A percentile compares a stretch with the other conserved stretches of the same genome.
Evolutionary conservation across 768 basidiomycete genomes (phyloP).

Genomic region (Lentinula detonsa): DNA sequence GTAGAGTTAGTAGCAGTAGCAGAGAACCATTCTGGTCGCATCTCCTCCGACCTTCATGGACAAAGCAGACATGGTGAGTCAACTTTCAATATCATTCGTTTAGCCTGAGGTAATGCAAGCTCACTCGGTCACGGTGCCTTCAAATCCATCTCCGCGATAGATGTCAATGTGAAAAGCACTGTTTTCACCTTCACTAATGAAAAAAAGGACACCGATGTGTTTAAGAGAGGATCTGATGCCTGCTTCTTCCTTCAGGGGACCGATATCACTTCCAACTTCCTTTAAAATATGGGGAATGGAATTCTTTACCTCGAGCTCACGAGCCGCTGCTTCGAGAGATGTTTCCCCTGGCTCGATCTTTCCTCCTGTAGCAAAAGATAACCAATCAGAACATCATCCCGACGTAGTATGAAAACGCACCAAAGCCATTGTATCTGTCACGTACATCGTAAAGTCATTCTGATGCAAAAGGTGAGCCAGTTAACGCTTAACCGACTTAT

Average conservation of each 20-base stretch:
- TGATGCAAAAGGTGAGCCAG: background rate
- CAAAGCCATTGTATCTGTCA: slow-evolving; percentile 80
- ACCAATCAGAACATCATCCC: background rate
- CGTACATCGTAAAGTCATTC: background rate
- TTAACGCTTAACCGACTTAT: slow-evolving; percentile 32
- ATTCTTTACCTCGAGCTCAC: slow-evolving; percentile 55
- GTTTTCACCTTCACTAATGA: slow-evolving; percentile 46
- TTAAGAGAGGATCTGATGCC: slow-evolving; percentile 63
- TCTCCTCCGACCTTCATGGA: slow-evolving; percentile 71
- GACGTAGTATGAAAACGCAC: slow-evolving; percentile 20
- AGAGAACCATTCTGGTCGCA: slow-evolving; percentile 78
- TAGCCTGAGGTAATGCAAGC: slow-evolving; percentile 15
- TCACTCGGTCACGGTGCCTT: slow-evolving; percentile 63
- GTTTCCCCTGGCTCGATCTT: slow-evolving; percentile 79
- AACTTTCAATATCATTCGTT: background rate
- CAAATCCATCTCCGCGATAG: slow-evolving; percentile 57
- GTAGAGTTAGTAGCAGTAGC: background rate
- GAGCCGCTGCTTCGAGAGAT: slow-evolving; percentile 58
- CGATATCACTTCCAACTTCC: background rate
- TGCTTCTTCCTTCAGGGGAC: slow-evolving; percentile 64
- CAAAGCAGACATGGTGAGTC: background rate
- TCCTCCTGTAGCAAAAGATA: slow-evolving; percentile 36
- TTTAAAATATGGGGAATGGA: background rate
- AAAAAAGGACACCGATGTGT: slow-evolving; percentile 61
- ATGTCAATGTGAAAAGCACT: slow-evolving; percentile 70